phyloP scores from a whole-genome alignment of 345 rosid species.

The Zanthoxylum bungeanum region DNA sequence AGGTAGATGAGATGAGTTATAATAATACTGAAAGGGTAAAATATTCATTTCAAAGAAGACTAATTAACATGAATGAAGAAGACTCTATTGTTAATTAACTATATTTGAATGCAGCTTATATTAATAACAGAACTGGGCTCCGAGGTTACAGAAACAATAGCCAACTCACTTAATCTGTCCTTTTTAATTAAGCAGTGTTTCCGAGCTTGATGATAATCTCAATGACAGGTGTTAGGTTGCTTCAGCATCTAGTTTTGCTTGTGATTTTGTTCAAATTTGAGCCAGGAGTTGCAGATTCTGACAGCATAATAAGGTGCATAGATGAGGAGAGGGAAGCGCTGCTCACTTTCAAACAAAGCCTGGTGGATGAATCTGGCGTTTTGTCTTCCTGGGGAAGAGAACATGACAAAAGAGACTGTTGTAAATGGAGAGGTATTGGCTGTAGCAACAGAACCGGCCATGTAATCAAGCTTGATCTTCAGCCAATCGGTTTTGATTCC shows the following conservation, averaged over 20 bases:
- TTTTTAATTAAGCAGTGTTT: no score
- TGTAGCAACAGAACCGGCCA: constrained; percentile 17
- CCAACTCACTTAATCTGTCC: no score
- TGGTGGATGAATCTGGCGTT: neutral
- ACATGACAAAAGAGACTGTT: constrained; percentile 9
- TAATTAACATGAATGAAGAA: neutral
- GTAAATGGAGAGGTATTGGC: constrained; percentile 21
- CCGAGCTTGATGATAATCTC: no score
- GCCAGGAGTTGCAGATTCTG: neutral
- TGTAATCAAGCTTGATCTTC: constrained; percentile 15
- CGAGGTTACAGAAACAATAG: neutral
- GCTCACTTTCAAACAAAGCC: neutral
- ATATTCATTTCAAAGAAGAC: no score
- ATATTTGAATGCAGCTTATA: no score
- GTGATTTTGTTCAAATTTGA: neutral
- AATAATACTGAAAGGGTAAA: no score
- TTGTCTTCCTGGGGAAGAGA: neutral
- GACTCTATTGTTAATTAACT: neutral
- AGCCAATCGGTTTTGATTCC: no score
- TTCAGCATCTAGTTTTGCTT: neutral
- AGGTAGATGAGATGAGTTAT: no score
- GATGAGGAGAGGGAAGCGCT: neutral
- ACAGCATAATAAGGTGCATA: neutral
- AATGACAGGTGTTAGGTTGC: neutral
- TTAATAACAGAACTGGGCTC: neutral